Evolutionary conservation across 352 stramenopile genomes (phyloP), one percentile per base, ranked within the genome.

Genomic region (Phytophthora idaei): DNA sequence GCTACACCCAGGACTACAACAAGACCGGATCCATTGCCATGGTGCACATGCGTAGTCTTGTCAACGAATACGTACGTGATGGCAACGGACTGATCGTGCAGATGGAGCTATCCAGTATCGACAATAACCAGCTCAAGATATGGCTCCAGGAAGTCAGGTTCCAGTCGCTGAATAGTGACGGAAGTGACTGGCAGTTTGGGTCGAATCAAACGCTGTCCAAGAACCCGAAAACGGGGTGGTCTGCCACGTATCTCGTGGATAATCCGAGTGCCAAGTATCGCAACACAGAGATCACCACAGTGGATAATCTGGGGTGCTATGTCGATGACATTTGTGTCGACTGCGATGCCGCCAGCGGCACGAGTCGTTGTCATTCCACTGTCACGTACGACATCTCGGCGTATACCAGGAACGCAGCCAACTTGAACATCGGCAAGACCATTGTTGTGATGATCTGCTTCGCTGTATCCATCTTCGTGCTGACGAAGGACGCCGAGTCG

Each of bases 391-490:
- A 97, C 53, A 91, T 92, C 5, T 81, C 78, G 6, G 60, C 61
- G 14, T 76, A 80, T 47, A 67, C 71, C 25, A 68, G 66, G 9
- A 78, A 65, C 14, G 65, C 74, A 0, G 74, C 80, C 1, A 73
- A 85, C 34, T 68, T 95, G 45, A 94, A 87, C 49, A 94, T 98
- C 29, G 76, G 72, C 51, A 95, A 94, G 69, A 98, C 90, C 5
- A 71, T 96, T 4, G 74, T 97, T 1, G 87, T 98, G 44, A 97
- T 97, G 67, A 89, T 98, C 52, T 95, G 97, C 41, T 89, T 98
- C 46, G 81, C 80, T 25, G 83, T 96, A 6, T 93, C 91, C 27
- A 95, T 98, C 52, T 87, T 96, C 39, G 85, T 98, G n/a, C 90
- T 99, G 53, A 97, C 91, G 4, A 89, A 85, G 61, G 96, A 99